Evolutionary conservation across 805 yeast species (phyloP), one percentile per base, ranked within the genome.

Genomic region (Saturnispora bothae): DNA sequence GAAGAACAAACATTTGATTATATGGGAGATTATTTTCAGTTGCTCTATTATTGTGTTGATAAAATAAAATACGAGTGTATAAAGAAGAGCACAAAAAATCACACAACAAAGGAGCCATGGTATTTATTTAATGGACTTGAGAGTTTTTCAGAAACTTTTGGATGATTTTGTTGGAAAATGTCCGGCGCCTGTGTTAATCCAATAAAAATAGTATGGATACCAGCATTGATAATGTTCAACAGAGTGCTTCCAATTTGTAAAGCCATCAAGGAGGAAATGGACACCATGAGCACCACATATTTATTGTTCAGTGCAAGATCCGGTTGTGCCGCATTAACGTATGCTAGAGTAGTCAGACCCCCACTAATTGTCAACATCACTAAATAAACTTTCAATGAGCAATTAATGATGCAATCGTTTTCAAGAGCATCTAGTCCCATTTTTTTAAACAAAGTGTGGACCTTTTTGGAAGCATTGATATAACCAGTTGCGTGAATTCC

Each of bases 171-270:
- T 50, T 73, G 73, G 64, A 80, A 75, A 13, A 83, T 76, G 47
- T 83, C 89, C 0, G 95, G 95, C 48, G 84, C 88, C 48, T 74
- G 73, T 6, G 89, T 84, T 53, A 83, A 65, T 1, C 92, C 85
- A 30, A 86, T 78, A 56, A 84, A 84, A 52, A 86, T 76, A 0
- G 95, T 80, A 16, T 86, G 73, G 3, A 78, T 72, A 16, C 95
- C 95, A 5, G 86, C 76, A 42, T 75, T 78, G 31, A 86, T 74
- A 1, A 84, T 79, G 20, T 78, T 76, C 39, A 76, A 69, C 15
- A 84, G 64, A 42, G 84, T 65, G 44, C 79, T 74, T 36, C 83
- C 69, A 41, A 85, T 69, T 59, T 85, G 92, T 18, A 80, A 63
- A 1, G 92, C 73, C 42, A 84, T 73, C 20, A 82, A 62, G 50